Evolutionary conservation across 176 grass and related monocot species (phyloP), one percentile per base, ranked within the genome.

Genomic region (Pontederia paniculata): DNA sequence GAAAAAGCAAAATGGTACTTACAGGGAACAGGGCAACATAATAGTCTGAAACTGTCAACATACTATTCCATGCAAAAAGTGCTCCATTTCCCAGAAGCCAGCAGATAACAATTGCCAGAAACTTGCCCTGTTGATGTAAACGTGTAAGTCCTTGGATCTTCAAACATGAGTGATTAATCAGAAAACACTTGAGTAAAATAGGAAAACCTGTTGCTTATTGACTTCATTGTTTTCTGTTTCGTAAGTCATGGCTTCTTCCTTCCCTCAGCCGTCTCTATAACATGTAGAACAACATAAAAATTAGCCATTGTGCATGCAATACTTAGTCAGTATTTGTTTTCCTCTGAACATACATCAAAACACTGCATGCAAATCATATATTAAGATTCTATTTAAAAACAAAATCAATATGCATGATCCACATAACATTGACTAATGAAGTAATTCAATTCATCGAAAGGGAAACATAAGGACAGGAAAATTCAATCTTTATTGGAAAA

Each of bases 11-110:
- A 13, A 15, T 11, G 17, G 9, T 14, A 77, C 65, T 5, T 84
- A 84, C 80, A 1, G 77, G 85, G 55, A 89, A 89, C 23, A 89
- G 77, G 42, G 68, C 64, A 5, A 14, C 28, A 65, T 81, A 89
- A 57, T 81, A 89, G 75, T 89, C 85, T 74, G 77, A 65, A 50
- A 80, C 80, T 2, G 77, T 89, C 44, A 89, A 47, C 86, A 89
- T 78, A 60, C 74, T 84, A 22, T 84, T 81, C 76, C 78, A 89
- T 8, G 80, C 55, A 50, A 89, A 89, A 18, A 81, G 77, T 54
- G 76, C 80, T 65, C 80, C 80, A 54, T 83, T 84, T 60, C 85
- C 85, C 17, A 84, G 70, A 48, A 89, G 28, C 80, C 85, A 89
- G 70, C 16, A 57, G 5, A 51, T 51, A 7, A 51, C 49, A 57